Conservation (phyloP, 2,329 filamentous ascomycete species). For the Penicillium polonicum region DNA sequence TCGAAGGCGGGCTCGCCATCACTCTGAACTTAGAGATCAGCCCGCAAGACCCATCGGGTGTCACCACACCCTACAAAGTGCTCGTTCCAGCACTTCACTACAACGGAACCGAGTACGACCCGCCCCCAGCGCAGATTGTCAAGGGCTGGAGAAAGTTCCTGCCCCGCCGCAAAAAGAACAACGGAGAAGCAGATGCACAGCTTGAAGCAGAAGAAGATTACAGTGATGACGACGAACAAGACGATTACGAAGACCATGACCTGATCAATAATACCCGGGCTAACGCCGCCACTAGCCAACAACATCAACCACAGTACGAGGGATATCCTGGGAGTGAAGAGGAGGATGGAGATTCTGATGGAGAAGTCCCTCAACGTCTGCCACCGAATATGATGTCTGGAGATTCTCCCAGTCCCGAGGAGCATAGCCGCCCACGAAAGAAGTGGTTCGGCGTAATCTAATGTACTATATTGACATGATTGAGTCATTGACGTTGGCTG, state of each 20-base stretch:
- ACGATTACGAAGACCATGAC: constrained; percentile 27
- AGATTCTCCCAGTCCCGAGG: constrained; percentile 2
- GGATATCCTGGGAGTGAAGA: constrained; percentile 25
- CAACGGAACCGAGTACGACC: constrained; percentile 44
- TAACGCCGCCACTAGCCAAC: constrained; percentile 20
- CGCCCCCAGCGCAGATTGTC: constrained; percentile 34
- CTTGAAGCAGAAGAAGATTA: constrained; percentile 18
- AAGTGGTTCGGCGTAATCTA: constrained; percentile 34
- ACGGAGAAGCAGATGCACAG: background rate
- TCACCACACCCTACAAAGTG: constrained; percentile 82
- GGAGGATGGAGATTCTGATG: constrained; percentile 17
- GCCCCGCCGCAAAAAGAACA: constrained; percentile 29
- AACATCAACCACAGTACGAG: constrained; percentile 19
- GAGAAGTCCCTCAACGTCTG: constrained; percentile 18
- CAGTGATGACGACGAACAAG: constrained; percentile 20
- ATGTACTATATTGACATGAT: constrained; percentile 20
- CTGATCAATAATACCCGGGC: constrained; percentile 27
- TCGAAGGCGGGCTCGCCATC: constrained; percentile 82
- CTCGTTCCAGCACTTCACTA: constrained; percentile 74
- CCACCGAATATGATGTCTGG: constrained; percentile 11
- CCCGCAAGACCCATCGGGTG: constrained; percentile 78
- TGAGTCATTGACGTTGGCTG: constrained; percentile 7
- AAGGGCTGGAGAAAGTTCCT: constrained; percentile 45
- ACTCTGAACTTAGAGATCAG: constrained; percentile 87
- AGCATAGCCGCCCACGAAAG: constrained; percentile 25